These are phyloP conservation scores for Litchi chinensis DNA, from an alignment of 345 rosid species.

Conservation along the genomic window DNA sequence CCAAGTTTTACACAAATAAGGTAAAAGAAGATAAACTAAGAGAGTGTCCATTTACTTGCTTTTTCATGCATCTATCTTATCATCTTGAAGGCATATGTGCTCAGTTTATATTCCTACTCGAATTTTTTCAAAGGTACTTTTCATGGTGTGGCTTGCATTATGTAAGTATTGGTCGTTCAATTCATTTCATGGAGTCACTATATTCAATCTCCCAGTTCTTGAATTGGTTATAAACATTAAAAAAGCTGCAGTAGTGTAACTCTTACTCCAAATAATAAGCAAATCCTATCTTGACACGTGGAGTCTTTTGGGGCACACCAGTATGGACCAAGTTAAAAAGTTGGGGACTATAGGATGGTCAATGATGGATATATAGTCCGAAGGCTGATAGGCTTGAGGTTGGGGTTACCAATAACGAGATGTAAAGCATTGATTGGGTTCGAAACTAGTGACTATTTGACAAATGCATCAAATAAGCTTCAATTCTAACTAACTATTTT, in stretches of 20 bases:
- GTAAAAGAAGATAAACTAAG: slow-evolving; percentile 4
- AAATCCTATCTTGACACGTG: slow-evolving; percentile 2
- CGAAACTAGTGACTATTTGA: not conserved
- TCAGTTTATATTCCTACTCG: too few species aligned
- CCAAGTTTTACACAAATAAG: not conserved
- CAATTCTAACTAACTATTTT: not conserved
- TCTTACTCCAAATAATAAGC: not conserved
- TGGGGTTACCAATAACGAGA: not conserved
- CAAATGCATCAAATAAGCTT: not conserved
- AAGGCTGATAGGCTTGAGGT: not conserved
- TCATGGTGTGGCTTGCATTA: not conserved
- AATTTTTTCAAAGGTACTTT: too few species aligned
- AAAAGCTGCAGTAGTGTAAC: not conserved
- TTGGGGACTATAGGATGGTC: not conserved
- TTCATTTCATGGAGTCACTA: not conserved
- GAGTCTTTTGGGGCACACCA: not conserved
- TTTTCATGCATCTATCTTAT: not conserved
- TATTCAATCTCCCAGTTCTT: not conserved
- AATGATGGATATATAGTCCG: not conserved
- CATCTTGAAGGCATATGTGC: not conserved
- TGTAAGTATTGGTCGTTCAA: not conserved
- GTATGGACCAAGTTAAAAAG: not conserved
- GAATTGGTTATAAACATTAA: not conserved
- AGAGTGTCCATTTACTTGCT: not conserved
- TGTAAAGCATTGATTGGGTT: slow-evolving; percentile 15